These are phyloP conservation scores for Suillus occidentalis DNA, from an alignment of 768 basidiomycete species.

Conservation along the genomic window DNA sequence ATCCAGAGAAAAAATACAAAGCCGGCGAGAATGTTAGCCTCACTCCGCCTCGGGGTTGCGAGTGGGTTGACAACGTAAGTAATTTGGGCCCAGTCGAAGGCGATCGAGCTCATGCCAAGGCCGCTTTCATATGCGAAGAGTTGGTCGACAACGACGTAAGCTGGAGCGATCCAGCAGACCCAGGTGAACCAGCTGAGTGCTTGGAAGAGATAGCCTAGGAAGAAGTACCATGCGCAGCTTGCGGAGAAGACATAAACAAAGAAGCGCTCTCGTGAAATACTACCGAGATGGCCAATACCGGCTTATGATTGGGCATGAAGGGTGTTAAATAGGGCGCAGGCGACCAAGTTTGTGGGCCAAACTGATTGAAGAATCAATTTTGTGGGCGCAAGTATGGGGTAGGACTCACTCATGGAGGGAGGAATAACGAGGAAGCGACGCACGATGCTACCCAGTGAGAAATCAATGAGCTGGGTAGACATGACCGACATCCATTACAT, in stretches of 20 bases:
- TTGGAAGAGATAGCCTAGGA: slow-evolving; percentile 38
- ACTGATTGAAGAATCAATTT: slow-evolving; percentile 16
- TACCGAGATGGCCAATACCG: slow-evolving; percentile 24
- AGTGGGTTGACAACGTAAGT: slow-evolving; percentile 51
- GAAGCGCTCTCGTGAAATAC: slow-evolving; percentile 16
- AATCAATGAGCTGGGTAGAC: slow-evolving; percentile 14
- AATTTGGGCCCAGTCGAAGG: slow-evolving; percentile 55
- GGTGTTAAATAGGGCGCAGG: slow-evolving; percentile 29
- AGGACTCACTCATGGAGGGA: slow-evolving; percentile 57
- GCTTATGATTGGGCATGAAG: slow-evolving; percentile 18
- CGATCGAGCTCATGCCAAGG: slow-evolving; percentile 36
- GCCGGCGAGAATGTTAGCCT: slow-evolving; percentile 39
- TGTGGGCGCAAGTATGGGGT: slow-evolving; percentile 17
- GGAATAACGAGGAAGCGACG: slow-evolving; percentile 66
- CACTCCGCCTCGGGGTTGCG: slow-evolving; percentile 37
- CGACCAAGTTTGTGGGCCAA: slow-evolving; percentile 29
- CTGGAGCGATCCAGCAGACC: slow-evolving; percentile 51
- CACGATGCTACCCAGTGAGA: slow-evolving; percentile 39
- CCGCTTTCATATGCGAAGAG: slow-evolving; percentile 34
- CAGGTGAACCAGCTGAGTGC: slow-evolving; percentile 27
- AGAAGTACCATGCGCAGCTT: slow-evolving; percentile 25
- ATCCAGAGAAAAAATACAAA: slow-evolving; percentile 38
- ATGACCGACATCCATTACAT: slow-evolving; percentile 15
- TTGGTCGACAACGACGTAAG: slow-evolving; percentile 36
- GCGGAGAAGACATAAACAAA: slow-evolving; percentile 17